Evolutionary conservation across 306 rosid species (phyloP).

Genomic region (Pachyrhizus erosus): DNA sequence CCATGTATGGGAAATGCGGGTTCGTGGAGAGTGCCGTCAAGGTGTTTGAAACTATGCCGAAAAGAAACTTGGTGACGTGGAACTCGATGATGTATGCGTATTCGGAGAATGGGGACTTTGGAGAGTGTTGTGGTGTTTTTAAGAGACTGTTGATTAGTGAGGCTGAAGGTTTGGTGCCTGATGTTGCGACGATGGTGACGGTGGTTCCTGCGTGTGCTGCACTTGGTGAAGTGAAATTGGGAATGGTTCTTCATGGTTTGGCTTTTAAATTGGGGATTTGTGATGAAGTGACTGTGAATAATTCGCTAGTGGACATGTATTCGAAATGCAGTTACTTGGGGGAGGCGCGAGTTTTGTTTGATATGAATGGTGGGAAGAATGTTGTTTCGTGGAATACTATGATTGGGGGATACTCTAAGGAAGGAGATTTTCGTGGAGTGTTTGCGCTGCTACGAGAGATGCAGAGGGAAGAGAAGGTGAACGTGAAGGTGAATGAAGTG

Average conservation of each 20-base stretch:
- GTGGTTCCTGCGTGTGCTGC: conserved; percentile 68
- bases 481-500: conserved; percentile 61
- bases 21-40: conserved; percentile 53
- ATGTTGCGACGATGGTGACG: conserved; percentile 79
- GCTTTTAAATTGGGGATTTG: conserved; percentile 64
- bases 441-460: conserved; percentile 68
- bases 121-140: conserved; percentile 51
- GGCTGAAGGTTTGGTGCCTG: conserved; percentile 60
- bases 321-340: conserved; percentile 66
- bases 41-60: conserved; percentile 67
- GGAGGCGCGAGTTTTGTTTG: conserved; percentile 59
- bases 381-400: conserved; percentile 87
- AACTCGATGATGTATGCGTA: conserved; percentile 69
- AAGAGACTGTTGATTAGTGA: conserved; percentile 49
- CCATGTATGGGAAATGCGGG: conserved; percentile 74
- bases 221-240: conserved; percentile 56
- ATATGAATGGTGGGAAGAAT: conserved; percentile 57
- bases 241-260: conserved; percentile 76
- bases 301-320: conserved; percentile 81
- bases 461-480: conserved; percentile 56
- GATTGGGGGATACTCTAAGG: conserved; percentile 69
- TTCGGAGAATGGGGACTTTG: conserved; percentile 61
- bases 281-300: conserved; percentile 64
- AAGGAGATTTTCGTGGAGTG: conserved; percentile 53
- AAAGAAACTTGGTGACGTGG: conserved; percentile 79